Evolutionary conservation across 2,329 filamentous ascomycete species (phyloP).

Genomic region (Sclerotinia borealis): DNA sequence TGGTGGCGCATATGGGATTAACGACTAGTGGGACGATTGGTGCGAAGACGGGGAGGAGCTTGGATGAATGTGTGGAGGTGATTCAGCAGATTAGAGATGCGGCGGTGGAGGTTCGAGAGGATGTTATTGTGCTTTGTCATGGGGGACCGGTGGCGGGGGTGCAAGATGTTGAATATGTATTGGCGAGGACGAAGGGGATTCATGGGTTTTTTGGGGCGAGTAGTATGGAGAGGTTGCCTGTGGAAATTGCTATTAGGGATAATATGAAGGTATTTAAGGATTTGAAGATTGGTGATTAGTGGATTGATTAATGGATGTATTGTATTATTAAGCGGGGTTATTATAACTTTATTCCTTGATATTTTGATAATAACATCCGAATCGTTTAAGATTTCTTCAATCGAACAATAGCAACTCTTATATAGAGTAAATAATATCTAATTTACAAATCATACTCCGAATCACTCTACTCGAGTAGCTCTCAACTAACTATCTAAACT

Average conservation of each 20-base stretch:
- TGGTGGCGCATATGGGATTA: slow-evolving; percentile 64
- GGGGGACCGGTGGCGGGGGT: slow-evolving; percentile 62
- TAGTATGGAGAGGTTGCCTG: slow-evolving; percentile 62
- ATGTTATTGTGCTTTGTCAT: slow-evolving; percentile 64
- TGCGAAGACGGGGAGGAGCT: slow-evolving; percentile 51
- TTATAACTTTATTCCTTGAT: not conserved
- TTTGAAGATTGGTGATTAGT: slow-evolving; percentile 3
- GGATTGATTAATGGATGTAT: too few relatives aligned
- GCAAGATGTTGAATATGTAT: slow-evolving; percentile 56
- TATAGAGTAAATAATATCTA: too few relatives aligned
- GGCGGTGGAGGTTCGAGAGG: slow-evolving; percentile 46
- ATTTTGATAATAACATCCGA: not conserved
- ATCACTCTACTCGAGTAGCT: too few relatives aligned
- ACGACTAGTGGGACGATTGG: slow-evolving; percentile 61
- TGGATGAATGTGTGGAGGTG: slow-evolving; percentile 57
- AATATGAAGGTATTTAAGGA: slow-evolving; percentile 50
- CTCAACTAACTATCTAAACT: too few relatives aligned
- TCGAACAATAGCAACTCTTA: too few relatives aligned
- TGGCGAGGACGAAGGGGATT: slow-evolving; percentile 54
- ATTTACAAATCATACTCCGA: too few relatives aligned
- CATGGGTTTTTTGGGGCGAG: slow-evolving; percentile 69
- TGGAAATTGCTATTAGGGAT: slow-evolving; percentile 58
- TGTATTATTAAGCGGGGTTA: not conserved
- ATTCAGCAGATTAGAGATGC: slow-evolving; percentile 61
- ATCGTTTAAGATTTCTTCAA: too few relatives aligned